phyloP scores from a whole-genome alignment of 225 moss, liverwort and hornwort genomes.

The Marchantia polymorpha region DNA sequence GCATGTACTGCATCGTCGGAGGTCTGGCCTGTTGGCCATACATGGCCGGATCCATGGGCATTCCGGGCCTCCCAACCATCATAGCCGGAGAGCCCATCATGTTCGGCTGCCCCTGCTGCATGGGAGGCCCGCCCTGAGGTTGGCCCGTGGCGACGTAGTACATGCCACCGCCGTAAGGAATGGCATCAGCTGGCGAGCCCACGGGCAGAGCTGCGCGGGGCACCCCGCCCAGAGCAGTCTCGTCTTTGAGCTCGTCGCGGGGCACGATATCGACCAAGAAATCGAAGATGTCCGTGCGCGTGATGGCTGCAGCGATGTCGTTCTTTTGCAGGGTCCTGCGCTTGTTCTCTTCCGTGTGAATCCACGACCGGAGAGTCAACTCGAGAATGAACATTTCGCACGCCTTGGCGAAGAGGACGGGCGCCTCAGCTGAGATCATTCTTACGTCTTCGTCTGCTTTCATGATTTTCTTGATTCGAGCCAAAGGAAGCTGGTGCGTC shows the following conservation, averaged over 20 bases:
- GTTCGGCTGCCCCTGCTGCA: slow-evolving; percentile 54
- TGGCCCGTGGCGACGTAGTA: slow-evolving; percentile 55
- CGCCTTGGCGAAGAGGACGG: slow-evolving; percentile 65
- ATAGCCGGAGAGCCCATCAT: slow-evolving; percentile 88
- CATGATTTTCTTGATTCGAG: slow-evolving; percentile 96
- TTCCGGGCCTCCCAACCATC: slow-evolving; percentile 76
- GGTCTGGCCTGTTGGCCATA: slow-evolving; percentile 67
- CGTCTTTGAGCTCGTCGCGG: slow-evolving; percentile 81
- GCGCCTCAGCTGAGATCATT: slow-evolving; percentile 72
- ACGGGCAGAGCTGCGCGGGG: slow-evolving; percentile 74
- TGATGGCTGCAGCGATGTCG: slow-evolving; percentile 64
- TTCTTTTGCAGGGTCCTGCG: slow-evolving; percentile 65
- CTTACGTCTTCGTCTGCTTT: slow-evolving; percentile 72
- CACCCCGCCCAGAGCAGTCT: slow-evolving; percentile 60
- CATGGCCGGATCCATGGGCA: slow-evolving; percentile 59
- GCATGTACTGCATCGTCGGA: slow-evolving; percentile 76
- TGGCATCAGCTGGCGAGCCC: slow-evolving; percentile 55
- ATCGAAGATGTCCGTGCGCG: slow-evolving; percentile 62
- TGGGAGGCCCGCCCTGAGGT: slow-evolving; percentile 61
- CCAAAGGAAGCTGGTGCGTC: slow-evolving; percentile 89
- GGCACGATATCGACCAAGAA: slow-evolving; percentile 71
- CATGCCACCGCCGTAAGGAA: slow-evolving; percentile 68
- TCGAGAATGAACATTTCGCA: slow-evolving; percentile 73
- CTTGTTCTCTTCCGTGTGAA: slow-evolving; percentile 72
- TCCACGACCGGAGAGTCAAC: slow-evolving; percentile 65